phyloP scores from a whole-genome alignment of 208 protist species.

The Porcisia deanei region DNA sequence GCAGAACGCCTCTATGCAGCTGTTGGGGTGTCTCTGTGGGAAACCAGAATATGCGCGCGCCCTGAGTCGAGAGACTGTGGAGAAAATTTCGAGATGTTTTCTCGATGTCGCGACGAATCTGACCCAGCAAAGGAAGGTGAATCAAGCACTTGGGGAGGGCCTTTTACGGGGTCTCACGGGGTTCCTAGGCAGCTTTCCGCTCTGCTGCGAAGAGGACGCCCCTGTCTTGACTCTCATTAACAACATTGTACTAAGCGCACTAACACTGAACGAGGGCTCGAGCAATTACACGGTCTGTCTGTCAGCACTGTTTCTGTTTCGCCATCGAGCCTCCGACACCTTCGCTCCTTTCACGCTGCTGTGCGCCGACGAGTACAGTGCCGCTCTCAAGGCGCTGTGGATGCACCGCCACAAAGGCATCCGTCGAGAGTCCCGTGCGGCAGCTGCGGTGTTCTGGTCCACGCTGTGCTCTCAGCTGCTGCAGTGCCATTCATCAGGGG shows the following conservation, averaged over 20 bases:
- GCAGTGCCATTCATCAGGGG: neutral
- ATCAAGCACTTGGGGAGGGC: conserved; percentile 46
- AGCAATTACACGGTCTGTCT: conserved; percentile 41
- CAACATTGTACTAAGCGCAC: conserved; percentile 41
- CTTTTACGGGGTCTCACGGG: conserved; percentile 43
- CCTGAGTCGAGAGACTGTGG: neutral
- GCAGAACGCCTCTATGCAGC: conserved; percentile 34
- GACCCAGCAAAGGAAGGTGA: conserved; percentile 10
- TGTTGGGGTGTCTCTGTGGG: conserved; percentile 23
- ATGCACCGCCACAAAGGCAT: conserved; percentile 59
- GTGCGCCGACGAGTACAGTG: conserved; percentile 29
- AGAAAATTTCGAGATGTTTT: conserved; percentile 15
- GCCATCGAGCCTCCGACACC: conserved; percentile 11
- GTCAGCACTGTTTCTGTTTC: conserved; percentile 51
- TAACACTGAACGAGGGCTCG: conserved; percentile 24
- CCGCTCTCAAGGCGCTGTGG: conserved; percentile 36
- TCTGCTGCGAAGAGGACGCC: conserved; percentile 11
- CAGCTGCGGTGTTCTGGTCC: conserved; percentile 39
- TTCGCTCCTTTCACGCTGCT: conserved; percentile 35
- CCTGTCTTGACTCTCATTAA: conserved; percentile 30
- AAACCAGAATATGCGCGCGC: neutral
- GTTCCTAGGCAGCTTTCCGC: conserved; percentile 36
- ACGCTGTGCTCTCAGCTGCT: conserved; percentile 30
- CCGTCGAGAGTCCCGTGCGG: conserved; percentile 40
- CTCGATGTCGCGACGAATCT: conserved; percentile 25